A percentile compares a stretch with the other conserved stretches of the same genome.
Conservation (phyloP, 192 early-diverging fungal genomes). For the Paraglomus brasilianum region DNA sequence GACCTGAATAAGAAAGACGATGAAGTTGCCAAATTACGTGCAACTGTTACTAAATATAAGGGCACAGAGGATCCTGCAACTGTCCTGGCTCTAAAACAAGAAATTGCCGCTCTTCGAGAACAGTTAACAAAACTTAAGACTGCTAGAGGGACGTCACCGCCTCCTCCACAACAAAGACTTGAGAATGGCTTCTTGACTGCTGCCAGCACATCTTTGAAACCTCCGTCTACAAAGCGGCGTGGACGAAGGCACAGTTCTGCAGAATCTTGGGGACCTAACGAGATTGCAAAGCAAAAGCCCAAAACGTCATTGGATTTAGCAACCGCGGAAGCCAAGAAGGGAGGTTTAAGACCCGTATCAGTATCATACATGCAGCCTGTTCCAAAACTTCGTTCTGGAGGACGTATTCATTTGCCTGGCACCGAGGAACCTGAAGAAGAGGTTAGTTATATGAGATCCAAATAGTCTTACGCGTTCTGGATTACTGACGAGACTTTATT, state of each 20-base stretch:
- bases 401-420: constrained; percentile 20
- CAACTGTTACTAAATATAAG: constrained; percentile 45
- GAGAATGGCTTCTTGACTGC: constrained; percentile 33
- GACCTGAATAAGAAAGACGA: constrained; percentile 59
- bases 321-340: constrained; percentile 26
- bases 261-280: constrained; percentile 26
- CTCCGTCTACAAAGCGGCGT: constrained; percentile 24
- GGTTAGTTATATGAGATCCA: constrained; percentile 1
- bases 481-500: too few species aligned
- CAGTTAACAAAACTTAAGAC: constrained; percentile 71
- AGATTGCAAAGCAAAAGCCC: constrained; percentile 22
- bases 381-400: constrained; percentile 21
- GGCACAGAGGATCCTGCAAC: constrained; percentile 61
- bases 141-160: constrained; percentile 31
- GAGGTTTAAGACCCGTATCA: constrained; percentile 19
- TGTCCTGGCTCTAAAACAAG: constrained; percentile 64
- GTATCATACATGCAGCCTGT: constrained; percentile 18
- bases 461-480: neutral
- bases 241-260: constrained; percentile 29
- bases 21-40: constrained; percentile 63
- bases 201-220: constrained; percentile 16
- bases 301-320: constrained; percentile 31
- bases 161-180: constrained; percentile 13
- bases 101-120: constrained; percentile 67
- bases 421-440: constrained; percentile 42